Evolutionary conservation across 2,329 filamentous ascomycete species (phyloP), one percentile per base, ranked within the genome.

Genomic region (Nigrospora sphaerica): DNA sequence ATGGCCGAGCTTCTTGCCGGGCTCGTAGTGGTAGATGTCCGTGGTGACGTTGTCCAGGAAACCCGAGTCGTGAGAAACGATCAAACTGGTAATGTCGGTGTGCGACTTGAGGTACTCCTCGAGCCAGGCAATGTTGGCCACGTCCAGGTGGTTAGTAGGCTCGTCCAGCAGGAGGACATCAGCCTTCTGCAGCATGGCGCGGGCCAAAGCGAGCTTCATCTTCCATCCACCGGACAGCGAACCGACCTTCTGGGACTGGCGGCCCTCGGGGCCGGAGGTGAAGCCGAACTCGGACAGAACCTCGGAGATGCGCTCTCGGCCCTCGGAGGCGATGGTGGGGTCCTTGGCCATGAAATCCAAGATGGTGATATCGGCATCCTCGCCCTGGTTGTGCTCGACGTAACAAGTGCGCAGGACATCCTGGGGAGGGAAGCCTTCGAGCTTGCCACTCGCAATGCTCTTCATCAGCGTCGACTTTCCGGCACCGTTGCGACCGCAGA

Each of bases 401-500:
- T 97, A 98, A 71, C 92, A 97, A 12, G 92, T 97, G 58, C 88
- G 86, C 59, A 98, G 83, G 49, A 91, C 85, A 54, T 96, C 90
- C 64, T 93, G 90, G 14, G 89, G 76, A 34, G 93, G 93, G 72
- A 98, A 98, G 10, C 93, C 93, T 68, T 98, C 93, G 4, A 98
- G 79, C 76, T 98, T 98, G 62, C 91, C 92, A 49, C 86, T 86
- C 43, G 93, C 88, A 59, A 98, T 98, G 65, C 87, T 90, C 64
- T 89, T 88, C 93, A 98, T 97, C 48, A 98, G 79, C 1, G 93
- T 98, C n/a, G 93, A 97, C 73, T 98, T 98, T 62, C 93, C 93
- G 47, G 91, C 90, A 72, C 93, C 93, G 66, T 98, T 98, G 58
- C 92, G 87, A 59, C 93, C 93, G 61, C 92, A 96, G 16, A 98